Evolutionary conservation across 371 early-diverging fungal genomes (phyloP).

Genomic region (Apophysomyces sp.): DNA sequence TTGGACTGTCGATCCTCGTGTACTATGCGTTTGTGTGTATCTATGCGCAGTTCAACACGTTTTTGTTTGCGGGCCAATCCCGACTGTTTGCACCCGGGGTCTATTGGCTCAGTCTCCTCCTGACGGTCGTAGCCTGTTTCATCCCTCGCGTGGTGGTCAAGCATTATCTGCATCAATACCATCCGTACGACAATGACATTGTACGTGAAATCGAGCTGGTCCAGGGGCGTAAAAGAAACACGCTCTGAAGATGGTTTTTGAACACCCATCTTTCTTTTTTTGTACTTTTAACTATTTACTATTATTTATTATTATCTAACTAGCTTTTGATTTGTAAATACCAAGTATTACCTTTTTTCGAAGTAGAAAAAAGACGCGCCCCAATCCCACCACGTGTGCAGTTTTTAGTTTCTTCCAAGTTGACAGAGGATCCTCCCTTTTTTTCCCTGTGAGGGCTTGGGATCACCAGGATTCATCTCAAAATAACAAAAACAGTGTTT

Average conservation of each 20-base stretch:
- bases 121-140: constrained; percentile 49
- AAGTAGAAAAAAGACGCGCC: too few species aligned
- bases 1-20: constrained; percentile 51
- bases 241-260: too few species aligned
- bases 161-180: constrained; percentile 44
- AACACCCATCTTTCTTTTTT: background rate
- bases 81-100: constrained; percentile 46
- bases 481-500: too few species aligned
- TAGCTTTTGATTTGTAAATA: too few species aligned
- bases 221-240: background rate
- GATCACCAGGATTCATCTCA: too few species aligned
- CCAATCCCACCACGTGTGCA: too few species aligned
- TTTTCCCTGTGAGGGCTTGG: too few species aligned
- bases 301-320: too few species aligned
- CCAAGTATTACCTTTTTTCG: too few species aligned
- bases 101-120: constrained; percentile 53
- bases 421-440: too few species aligned
- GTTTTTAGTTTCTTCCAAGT: too few species aligned
- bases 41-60: constrained; percentile 46
- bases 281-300: background rate
- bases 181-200: constrained; percentile 67
- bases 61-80: constrained; percentile 43
- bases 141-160: constrained; percentile 52
- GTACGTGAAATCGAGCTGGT: constrained; percentile 58
- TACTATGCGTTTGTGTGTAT: constrained; percentile 50